Base-by-base conservation (phyloP, 1,284 basidiomycete species). In the Rhodotorula sp. region DNA sequence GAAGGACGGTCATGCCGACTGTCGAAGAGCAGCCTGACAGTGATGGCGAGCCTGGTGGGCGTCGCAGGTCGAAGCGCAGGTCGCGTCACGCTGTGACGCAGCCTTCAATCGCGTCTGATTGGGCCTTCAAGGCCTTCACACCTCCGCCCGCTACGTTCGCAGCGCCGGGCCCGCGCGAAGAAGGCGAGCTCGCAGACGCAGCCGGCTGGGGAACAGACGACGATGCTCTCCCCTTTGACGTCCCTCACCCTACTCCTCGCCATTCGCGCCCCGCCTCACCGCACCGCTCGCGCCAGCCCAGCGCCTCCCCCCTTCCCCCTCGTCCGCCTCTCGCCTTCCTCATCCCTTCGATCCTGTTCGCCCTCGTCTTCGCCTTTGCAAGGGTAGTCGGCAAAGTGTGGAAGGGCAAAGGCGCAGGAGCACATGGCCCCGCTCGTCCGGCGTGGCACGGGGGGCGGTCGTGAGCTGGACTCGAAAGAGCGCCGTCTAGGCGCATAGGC, bases 281-380 rank as follows among this genome's bases (percentile, higher is more conserved):
- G 22, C 62, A 53, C 13, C 56, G 56, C 4, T 58, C 69, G 24
- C 60, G 55, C 27, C 39, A 49, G 32, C 20, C 62, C 7, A 34
- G 36, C 48, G 19, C 29, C 36, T 24, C 49, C 29, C 19, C 58
- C 3, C 64, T 73, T 19, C 72, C 72, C 19, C 72, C 68, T 24
- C 66, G 72, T 5, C 72, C 72, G 39, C 69, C 64, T 10, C 61
- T 70, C 20, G 52, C 52, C 2, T 44, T 68, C 32, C 66, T 73
- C 30, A 32, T 73, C 49, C 72, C 72, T 9, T 66, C 63, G 4
- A 34, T 73, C 48, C 4, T 73, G 8, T 62, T 68, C n/a, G 72
- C 68, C 30, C 52, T 72, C 7, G 10, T 64, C 34, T 61, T 61
- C n/a, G 69, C 71, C 7, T 36, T 72, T 32, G 57, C 30, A 17